phyloP scores from a whole-genome alignment of 768 basidiomycete genomes.

The Mycena sanguinolenta region DNA sequence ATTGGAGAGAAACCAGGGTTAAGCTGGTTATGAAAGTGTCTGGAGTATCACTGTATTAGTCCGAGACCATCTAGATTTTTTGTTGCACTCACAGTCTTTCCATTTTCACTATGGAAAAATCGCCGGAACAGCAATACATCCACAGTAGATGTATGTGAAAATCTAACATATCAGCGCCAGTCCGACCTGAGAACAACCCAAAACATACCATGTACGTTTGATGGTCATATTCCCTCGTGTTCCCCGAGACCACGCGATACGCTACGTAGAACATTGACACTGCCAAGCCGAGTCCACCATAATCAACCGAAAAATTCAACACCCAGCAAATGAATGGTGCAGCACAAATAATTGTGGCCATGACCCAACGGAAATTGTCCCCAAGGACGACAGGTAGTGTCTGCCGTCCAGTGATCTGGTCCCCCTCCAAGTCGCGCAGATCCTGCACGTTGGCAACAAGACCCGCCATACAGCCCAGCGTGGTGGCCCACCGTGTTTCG shows the following conservation, averaged over 20 bases:
- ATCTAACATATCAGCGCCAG: not conserved
- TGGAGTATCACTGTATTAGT: too few species aligned
- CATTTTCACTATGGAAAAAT: not conserved
- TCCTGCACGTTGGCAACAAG: slow-evolving; percentile 56
- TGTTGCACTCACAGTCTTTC: too few species aligned
- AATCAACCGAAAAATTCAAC: not conserved
- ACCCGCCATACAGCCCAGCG: slow-evolving; percentile 43
- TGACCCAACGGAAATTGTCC: slow-evolving; percentile 38
- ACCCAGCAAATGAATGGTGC: slow-evolving; percentile 5
- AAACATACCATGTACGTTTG: slow-evolving; percentile 1
- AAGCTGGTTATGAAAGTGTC: too few species aligned
- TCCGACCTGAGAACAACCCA: too few species aligned
- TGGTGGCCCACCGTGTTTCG: slow-evolving; percentile 3
- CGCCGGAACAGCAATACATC: not conserved
- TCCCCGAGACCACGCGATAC: not conserved
- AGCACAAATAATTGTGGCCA: slow-evolving; percentile 17
- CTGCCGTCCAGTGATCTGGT: slow-evolving; percentile 48
- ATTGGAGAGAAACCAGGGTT: too few species aligned
- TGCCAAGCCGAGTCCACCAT: not conserved
- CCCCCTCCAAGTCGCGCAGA: slow-evolving; percentile 55
- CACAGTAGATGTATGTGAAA: slow-evolving; percentile 3
- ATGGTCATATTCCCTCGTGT: slow-evolving; percentile 2
- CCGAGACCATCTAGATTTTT: too few species aligned
- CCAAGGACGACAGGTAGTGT: slow-evolving; percentile 59
- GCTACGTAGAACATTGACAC: slow-evolving; percentile 2